Evolutionary conservation across 2,329 filamentous ascomycete genomes (phyloP).

Genomic region (Thielaviopsis euricoi): DNA sequence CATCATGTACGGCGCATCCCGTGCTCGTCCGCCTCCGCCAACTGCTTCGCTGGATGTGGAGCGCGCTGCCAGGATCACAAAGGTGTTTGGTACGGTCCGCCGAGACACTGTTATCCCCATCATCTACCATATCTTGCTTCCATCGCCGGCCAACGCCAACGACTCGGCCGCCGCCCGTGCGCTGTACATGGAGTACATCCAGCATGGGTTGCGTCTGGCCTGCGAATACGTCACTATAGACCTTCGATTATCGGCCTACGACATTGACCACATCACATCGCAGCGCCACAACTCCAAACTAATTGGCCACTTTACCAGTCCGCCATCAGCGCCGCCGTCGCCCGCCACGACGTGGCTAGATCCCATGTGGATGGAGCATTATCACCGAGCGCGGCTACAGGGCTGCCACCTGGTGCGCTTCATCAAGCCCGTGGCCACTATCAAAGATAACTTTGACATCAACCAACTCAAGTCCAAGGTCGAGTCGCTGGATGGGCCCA

Average conservation of each 20-base stretch:
- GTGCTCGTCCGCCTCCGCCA: constrained; percentile 2
- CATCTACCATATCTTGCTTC: constrained; percentile 33
- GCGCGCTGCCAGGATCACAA: constrained; percentile 35
- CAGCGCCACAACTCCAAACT: constrained; percentile 40
- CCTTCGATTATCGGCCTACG: constrained; percentile 34
- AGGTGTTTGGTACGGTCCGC: constrained; percentile 41
- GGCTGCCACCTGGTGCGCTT: constrained; percentile 48
- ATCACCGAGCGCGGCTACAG: constrained; percentile 37
- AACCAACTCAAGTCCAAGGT: constrained; percentile 36
- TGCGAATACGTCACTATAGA: constrained; percentile 49
- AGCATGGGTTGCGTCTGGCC: constrained; percentile 42
- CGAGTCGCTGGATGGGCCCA: constrained; percentile 23
- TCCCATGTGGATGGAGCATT: constrained; percentile 36
- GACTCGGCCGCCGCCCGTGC: constrained; percentile 14
- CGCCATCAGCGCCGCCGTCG: constrained; percentile 7
- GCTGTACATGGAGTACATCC: constrained; percentile 38
- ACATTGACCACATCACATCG: constrained; percentile 32
- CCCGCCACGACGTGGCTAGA: constrained; percentile 33
- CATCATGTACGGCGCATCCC: constrained; percentile 4
- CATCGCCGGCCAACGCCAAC: constrained; percentile 10
- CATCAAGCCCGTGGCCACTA: constrained; percentile 35
- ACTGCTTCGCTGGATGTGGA: constrained; percentile 15
- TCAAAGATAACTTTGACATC: constrained; percentile 48
- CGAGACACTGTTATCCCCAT: constrained; percentile 45
- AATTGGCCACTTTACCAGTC: constrained; percentile 36